These are phyloP conservation scores for Gynandropsis gynandra DNA, from an alignment of 345 rosid species.

Conservation along the genomic window DNA sequence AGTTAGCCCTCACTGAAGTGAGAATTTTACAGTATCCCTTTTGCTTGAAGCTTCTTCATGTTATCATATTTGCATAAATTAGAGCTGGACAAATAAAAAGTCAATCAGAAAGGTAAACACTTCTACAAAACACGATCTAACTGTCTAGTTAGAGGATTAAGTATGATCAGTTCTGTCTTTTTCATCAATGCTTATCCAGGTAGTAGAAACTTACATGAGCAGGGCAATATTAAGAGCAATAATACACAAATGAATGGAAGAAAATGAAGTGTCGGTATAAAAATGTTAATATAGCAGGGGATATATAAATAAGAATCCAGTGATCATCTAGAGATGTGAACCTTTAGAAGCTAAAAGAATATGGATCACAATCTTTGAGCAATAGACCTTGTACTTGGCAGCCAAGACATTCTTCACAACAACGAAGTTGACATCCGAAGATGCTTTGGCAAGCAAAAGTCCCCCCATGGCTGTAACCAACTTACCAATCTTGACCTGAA, in stretches of 20 bases:
- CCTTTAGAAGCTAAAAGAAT: constrained; percentile 17
- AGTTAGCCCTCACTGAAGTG: constrained; percentile 10
- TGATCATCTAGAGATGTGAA: constrained; percentile 22
- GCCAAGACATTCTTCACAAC: constrained; percentile 88
- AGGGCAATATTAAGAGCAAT: neutral
- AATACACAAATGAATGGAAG: constrained; percentile 13
- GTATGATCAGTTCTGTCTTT: constrained; percentile 1
- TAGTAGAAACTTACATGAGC: constrained; percentile 1
- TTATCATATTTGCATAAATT: constrained; percentile 5
- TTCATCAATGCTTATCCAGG: constrained; percentile 5
- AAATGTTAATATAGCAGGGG: constrained; percentile 10
- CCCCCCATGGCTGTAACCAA: constrained; percentile 86
- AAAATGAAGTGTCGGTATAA: neutral
- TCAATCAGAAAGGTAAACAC: constrained; percentile 3
- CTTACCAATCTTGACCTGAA: constrained; percentile 67
- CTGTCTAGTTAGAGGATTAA: neutral
- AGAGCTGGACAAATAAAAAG: constrained; percentile 10
- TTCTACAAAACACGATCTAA: constrained; percentile 2
- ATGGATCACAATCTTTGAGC: constrained; percentile 19
- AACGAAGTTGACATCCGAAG: constrained; percentile 73
- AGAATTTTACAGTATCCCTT: constrained; percentile 9
- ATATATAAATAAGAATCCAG: constrained; percentile 7
- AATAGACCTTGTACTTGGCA: constrained; percentile 79
- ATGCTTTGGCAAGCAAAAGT: constrained; percentile 43
- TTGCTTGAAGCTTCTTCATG: neutral